A percentile compares a stretch with the other conserved stretches of the same genome.
Evolutionary conservation across 2,329 filamentous ascomycete species (phyloP).

Genomic region (Ophiognomonia clavigignenti-juglandacearum): DNA sequence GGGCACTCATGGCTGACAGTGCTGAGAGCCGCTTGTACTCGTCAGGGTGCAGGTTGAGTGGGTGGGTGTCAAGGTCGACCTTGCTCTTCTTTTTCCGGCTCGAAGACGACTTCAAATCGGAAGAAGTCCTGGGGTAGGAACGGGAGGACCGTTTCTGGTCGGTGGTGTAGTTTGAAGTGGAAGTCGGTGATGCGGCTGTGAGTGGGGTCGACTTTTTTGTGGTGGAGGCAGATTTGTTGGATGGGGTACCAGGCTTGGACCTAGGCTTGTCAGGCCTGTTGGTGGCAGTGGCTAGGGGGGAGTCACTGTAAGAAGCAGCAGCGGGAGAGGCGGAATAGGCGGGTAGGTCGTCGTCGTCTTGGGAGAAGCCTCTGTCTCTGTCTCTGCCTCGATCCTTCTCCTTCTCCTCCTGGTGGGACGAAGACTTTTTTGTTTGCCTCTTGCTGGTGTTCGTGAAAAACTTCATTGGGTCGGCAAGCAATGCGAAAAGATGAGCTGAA

Average conservation of each 20-base stretch:
- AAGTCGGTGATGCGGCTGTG: slow-evolving; percentile 24
- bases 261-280: slow-evolving; percentile 21
- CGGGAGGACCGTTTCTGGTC: slow-evolving; percentile 33
- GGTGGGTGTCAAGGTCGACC: slow-evolving; percentile 69
- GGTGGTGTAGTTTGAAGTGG: slow-evolving; percentile 22
- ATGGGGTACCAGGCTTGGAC: slow-evolving; percentile 21
- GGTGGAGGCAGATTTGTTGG: slow-evolving; percentile 25
- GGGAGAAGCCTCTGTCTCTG: slow-evolving; percentile 32
- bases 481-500: too few relatives aligned
- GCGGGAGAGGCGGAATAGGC: slow-evolving; percentile 16
- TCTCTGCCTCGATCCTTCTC: slow-evolving; percentile 25
- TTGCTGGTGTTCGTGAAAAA: slow-evolving; percentile 42
- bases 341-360: slow-evolving; percentile 27
- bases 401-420: slow-evolving; percentile 13
- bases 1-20: slow-evolving; percentile 58
- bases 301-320: slow-evolving; percentile 22
- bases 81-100: slow-evolving; percentile 50
- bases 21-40: slow-evolving; percentile 73
- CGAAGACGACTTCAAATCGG: slow-evolving; percentile 40
- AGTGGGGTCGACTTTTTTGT: slow-evolving; percentile 35
- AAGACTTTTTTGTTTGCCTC: slow-evolving; percentile 36
- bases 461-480: slow-evolving; percentile 39
- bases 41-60: slow-evolving; percentile 85
- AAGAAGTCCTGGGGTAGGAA: slow-evolving; percentile 42
- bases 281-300: slow-evolving; percentile 32